phyloP scores from a whole-genome alignment of 345 rosid genomes.

The Citrus australasica region DNA sequence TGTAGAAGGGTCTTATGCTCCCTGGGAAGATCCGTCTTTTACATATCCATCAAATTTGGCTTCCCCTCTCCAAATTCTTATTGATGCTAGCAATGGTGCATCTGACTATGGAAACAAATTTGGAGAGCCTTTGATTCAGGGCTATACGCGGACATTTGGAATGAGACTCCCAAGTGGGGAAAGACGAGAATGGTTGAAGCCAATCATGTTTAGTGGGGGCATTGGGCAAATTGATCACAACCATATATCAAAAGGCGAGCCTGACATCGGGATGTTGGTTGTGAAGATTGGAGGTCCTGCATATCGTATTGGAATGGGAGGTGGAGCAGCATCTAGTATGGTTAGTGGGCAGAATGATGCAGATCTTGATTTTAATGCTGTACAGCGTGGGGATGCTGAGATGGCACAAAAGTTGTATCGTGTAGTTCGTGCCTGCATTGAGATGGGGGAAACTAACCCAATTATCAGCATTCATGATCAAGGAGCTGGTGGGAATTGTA shows the following conservation, averaged over 20 bases:
- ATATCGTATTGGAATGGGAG: constrained; percentile 96
- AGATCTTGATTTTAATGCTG: constrained; percentile 96
- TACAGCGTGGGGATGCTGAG: constrained; percentile 96
- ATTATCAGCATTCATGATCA: constrained; percentile 96
- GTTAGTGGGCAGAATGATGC: constrained; percentile 98
- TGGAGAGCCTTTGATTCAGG: constrained; percentile 95
- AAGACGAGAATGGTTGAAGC: constrained; percentile 95
- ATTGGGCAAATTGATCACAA: constrained; percentile 91
- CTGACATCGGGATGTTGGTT: constrained; percentile 88
- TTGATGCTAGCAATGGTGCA: constrained; percentile 92
- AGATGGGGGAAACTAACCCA: constrained; percentile 89
- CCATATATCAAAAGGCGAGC: constrained; percentile 79
- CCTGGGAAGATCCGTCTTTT: constrained; percentile 86
- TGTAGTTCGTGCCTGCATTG: constrained; percentile 84
- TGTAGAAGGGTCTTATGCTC: constrained; percentile 77
- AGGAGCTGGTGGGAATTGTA: constrained; percentile 97
- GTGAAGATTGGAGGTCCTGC: constrained; percentile 99
- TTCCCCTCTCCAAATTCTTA: constrained; percentile 83
- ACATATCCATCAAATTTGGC: constrained; percentile 77
- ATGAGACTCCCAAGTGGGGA: constrained; percentile 94
- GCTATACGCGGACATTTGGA: constrained; percentile 85
- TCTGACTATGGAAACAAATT: constrained; percentile 96
- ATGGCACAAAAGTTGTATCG: constrained; percentile 95
- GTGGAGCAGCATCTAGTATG: constrained; percentile 99
- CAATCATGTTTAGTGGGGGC: constrained; percentile 95